Evolutionary conservation across 768 basidiomycete genomes (phyloP).

Genomic region (Leccinum pellstonianum): DNA sequence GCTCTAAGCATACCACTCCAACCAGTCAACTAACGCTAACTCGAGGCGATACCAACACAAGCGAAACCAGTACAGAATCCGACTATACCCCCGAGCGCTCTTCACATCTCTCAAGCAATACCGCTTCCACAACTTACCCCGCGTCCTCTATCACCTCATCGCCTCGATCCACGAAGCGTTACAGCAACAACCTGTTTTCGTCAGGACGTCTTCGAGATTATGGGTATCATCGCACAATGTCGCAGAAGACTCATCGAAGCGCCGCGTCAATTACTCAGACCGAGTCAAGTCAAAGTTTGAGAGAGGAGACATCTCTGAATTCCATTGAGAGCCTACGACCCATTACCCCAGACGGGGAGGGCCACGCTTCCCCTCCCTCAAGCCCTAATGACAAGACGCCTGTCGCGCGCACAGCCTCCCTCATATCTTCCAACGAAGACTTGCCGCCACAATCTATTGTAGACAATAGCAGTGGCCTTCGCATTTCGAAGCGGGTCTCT

Average conservation of each 20-base stretch:
- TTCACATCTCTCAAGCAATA: conserved; percentile 38
- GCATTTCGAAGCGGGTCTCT: conserved; percentile 57
- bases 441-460: conserved; percentile 16
- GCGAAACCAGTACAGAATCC: conserved; percentile 27
- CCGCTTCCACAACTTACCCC: conserved; percentile 36
- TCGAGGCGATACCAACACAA: conserved; percentile 18
- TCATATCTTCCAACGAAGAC: conserved; percentile 37
- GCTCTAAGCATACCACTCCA: conserved; percentile 33
- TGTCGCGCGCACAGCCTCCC: conserved; percentile 43
- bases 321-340: conserved; percentile 51
- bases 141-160: conserved; percentile 43
- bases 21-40: conserved; percentile 15
- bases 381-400: conserved; percentile 43
- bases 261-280: conserved; percentile 47
- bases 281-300: conserved; percentile 42
- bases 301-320: conserved; percentile 43
- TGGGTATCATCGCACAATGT: conserved; percentile 60
- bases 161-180: conserved; percentile 58
- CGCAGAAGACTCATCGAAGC: conserved; percentile 40
- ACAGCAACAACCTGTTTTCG: conserved; percentile 85
- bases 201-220: conserved; percentile 80
- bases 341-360: conserved; percentile 53
- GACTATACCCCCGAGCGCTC: conserved; percentile 34
- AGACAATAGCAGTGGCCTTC: conserved; percentile 16
- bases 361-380: conserved; percentile 39